These are phyloP conservation scores for Aphanomyces astaci DNA, from an alignment of 352 stramenopile genomes.

Conservation along the genomic window DNA sequence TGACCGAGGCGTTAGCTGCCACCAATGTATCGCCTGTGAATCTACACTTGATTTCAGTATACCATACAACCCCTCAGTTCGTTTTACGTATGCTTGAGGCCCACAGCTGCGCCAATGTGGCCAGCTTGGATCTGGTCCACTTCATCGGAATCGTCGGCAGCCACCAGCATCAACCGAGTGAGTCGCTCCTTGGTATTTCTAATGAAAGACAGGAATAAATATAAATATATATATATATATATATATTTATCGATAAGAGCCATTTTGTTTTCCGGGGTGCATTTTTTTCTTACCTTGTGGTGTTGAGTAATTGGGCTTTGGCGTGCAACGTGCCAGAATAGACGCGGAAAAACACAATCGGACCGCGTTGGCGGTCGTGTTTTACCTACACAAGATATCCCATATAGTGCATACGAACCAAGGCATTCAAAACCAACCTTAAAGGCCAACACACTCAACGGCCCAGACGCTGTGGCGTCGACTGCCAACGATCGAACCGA, in stretches of 20 bases:
- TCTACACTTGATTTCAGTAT: neutral
- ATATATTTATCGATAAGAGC: too few species aligned
- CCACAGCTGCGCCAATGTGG: conserved; percentile 88
- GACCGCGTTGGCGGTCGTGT: conserved; percentile 62
- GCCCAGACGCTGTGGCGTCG: neutral
- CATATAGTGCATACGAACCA: conserved; percentile 45
- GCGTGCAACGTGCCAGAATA: conserved; percentile 87
- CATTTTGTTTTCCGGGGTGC: too few species aligned
- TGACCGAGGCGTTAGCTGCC: conserved; percentile 44
- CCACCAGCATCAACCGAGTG: conserved; percentile 81
- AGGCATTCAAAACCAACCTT: too few species aligned
- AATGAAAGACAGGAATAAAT: neutral
- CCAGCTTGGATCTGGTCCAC: conserved; percentile 79
- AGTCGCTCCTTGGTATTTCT: conserved; percentile 43
- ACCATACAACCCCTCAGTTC: too few species aligned
- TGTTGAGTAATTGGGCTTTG: conserved; percentile 74
- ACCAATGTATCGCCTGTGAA: conserved; percentile 93
- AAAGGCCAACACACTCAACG: conserved; percentile 3
- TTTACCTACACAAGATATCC: conserved; percentile 69
- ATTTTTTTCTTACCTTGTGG: conserved; percentile 49
- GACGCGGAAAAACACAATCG: conserved; percentile 89
- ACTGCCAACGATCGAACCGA: conserved; percentile 13
- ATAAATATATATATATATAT: neutral
- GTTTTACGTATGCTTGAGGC: conserved; percentile 74
- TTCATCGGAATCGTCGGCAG: conserved; percentile 83